phyloP scores from a whole-genome alignment of 2,329 filamentous ascomycete genomes.

The Cladosporium oxysporum region DNA sequence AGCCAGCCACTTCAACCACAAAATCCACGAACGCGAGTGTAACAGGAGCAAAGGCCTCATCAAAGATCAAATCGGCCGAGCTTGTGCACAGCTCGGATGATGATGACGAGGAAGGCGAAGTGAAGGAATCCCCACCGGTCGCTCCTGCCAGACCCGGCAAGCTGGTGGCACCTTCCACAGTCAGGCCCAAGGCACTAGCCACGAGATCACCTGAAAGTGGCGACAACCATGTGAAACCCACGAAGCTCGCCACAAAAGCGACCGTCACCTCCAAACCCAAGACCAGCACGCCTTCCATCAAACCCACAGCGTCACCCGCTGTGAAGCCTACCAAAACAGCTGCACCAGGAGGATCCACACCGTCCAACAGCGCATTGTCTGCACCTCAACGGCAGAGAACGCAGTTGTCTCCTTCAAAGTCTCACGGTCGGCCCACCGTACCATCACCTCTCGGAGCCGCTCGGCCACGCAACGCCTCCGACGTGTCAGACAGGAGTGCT shows the following conservation, averaged over 20 bases:
- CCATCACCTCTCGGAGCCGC: constrained; percentile 64
- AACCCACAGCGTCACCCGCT: constrained; percentile 26
- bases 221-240: constrained; percentile 26
- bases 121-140: constrained; percentile 25
- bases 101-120: constrained; percentile 42
- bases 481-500: constrained; percentile 43
- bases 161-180: constrained; percentile 26
- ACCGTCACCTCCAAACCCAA: constrained; percentile 20
- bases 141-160: constrained; percentile 24
- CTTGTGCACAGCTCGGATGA: constrained; percentile 54
- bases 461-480: constrained; percentile 61
- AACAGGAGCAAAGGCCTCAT: constrained; percentile 38
- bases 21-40: constrained; percentile 24
- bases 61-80: constrained; percentile 56
- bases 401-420: constrained; percentile 30
- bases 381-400: constrained; percentile 36
- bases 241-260: constrained; percentile 28
- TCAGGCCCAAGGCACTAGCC: constrained; percentile 24
- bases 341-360: constrained; percentile 9
- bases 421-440: constrained; percentile 54
- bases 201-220: constrained; percentile 27
- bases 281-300: constrained; percentile 21
- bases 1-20: constrained; percentile 22
- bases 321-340: constrained; percentile 24
- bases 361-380: constrained; percentile 10